Percentiles rank a stretch among this genome's conserved stretches.
phyloP scores from a whole-genome alignment of 2,329 filamentous ascomycete species.

The Trichoderma semiorbis region DNA sequence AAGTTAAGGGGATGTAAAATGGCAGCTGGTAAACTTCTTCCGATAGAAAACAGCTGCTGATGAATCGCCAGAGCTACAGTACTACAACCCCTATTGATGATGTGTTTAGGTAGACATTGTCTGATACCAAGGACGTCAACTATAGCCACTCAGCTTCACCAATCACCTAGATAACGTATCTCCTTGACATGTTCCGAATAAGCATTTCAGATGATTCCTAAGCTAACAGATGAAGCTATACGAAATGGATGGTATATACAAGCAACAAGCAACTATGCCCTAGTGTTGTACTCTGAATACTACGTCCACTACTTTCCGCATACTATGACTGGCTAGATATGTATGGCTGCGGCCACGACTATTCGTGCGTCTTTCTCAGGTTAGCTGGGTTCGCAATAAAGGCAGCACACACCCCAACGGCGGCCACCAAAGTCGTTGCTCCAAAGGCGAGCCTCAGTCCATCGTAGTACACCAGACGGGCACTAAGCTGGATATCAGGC shows the following conservation, averaged over 20 bases:
- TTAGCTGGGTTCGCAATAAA: constrained; percentile 30
- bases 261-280: not conserved
- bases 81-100: too few relatives aligned
- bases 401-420: constrained; percentile 39
- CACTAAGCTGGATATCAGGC: constrained; percentile 53
- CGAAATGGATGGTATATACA: not conserved
- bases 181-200: not conserved
- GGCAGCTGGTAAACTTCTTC: too few relatives aligned
- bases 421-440: constrained; percentile 50
- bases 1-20: too few relatives aligned
- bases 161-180: fast-evolving
- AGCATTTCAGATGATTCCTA: not conserved
- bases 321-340: not conserved
- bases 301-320: not conserved
- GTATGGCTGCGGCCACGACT: not conserved
- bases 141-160: not conserved
- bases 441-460: constrained; percentile 55
- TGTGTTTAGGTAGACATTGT: too few relatives aligned
- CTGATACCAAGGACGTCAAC: too few relatives aligned
- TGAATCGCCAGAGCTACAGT: too few relatives aligned
- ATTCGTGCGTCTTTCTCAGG: constrained; percentile 30
- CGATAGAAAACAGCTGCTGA: too few relatives aligned
- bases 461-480: constrained; percentile 57
- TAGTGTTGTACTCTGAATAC: not conserved
- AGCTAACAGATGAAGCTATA: not conserved